Conservation (phyloP, 1,284 basidiomycete species). For the Pseudozyma pruni region DNA sequence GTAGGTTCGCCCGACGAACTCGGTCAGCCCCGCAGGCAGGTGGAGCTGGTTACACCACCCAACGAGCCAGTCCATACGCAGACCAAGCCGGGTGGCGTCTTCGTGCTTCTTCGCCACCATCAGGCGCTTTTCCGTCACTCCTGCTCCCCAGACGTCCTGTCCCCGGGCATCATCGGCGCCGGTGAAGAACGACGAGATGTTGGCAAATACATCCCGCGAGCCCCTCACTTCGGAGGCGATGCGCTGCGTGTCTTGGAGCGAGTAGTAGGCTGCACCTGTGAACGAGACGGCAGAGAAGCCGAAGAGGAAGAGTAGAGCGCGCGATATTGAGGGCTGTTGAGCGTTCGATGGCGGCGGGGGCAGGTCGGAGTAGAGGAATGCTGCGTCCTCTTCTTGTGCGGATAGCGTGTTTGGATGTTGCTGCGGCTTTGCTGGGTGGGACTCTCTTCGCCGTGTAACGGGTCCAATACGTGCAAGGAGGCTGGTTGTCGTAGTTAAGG, state of each 20-base stretch:
- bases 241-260: slow-evolving; percentile 19
- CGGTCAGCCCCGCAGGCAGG: slow-evolving; percentile 14
- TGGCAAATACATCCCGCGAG: slow-evolving; percentile 31
- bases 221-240: slow-evolving; percentile 12
- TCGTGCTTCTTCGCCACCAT: slow-evolving; percentile 29
- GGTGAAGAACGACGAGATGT: slow-evolving; percentile 29
- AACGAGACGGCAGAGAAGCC: slow-evolving; percentile 34
- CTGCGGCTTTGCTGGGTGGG: not conserved
- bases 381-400: slow-evolving; percentile 4
- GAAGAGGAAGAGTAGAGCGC: slow-evolving; percentile 24
- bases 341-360: slow-evolving; percentile 3
- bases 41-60: slow-evolving; percentile 45
- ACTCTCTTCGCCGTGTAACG: not conserved
- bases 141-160: slow-evolving; percentile 14
- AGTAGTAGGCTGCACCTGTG: slow-evolving; percentile 31
- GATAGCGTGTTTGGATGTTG: not conserved
- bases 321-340: slow-evolving; percentile 21
- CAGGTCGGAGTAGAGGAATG: not conserved
- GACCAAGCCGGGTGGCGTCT: slow-evolving; percentile 28
- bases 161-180: not conserved
- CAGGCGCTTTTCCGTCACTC: slow-evolving; percentile 21
- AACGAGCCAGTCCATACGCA: slow-evolving; percentile 37
- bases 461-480: not conserved
- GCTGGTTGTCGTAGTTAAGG: not conserved
- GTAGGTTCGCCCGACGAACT: slow-evolving; percentile 36